Evolutionary conservation across 2,329 filamentous ascomycete genomes (phyloP), one percentile per base, ranked within the genome.

Genomic region (Talaromyces sp.): DNA sequence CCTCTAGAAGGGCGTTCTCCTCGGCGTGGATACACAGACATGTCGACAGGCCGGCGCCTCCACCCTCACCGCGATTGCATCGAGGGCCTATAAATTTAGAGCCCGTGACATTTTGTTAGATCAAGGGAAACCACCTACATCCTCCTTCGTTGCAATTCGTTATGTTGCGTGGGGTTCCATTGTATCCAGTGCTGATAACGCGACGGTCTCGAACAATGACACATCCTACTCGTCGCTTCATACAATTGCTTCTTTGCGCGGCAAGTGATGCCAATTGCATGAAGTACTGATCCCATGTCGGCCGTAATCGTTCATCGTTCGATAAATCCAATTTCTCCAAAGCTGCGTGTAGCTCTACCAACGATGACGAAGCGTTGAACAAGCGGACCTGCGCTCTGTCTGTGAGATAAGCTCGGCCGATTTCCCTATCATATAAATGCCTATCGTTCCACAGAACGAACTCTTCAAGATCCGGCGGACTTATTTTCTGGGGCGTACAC

Each of bases 21-120:
- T 99, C 95, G 0, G 95, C 95, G 77, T 99, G 95, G n/a, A 99
- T 87, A 77, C 95, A 99, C 59, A 98, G 84, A 74, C 95, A 99
- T 6, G 94, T 97, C 4, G 89, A 88, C 22, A 99, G 84, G 0
- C 86, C 88, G 54, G 89, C 84, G 27, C 95, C 95, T 31, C 85
- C 86, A 35, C 85, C 85, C 64, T 87, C 84, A 6, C 87, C 90
- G 61, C 86, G 85, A 77, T 99, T 98, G 79, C 95, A 99, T 58
- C 95, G 86, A 11, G 84, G 80, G 70, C 83, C 83, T 85, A 63
- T 15, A 19, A 17, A 50, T 43, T 52, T 58, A 72, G 57, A 71
- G 65, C 54, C 33, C 41, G 49, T 11, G 49, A 45, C n/a, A 58
- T 25, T 54, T 6, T 3, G n/a, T 41, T 17, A 41, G 19, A 50